A percentile compares a stretch with the other conserved stretches of the same genome.
Evolutionary conservation across 179 eudicot species (phyloP).

Genomic region (Silene vulgaris): DNA sequence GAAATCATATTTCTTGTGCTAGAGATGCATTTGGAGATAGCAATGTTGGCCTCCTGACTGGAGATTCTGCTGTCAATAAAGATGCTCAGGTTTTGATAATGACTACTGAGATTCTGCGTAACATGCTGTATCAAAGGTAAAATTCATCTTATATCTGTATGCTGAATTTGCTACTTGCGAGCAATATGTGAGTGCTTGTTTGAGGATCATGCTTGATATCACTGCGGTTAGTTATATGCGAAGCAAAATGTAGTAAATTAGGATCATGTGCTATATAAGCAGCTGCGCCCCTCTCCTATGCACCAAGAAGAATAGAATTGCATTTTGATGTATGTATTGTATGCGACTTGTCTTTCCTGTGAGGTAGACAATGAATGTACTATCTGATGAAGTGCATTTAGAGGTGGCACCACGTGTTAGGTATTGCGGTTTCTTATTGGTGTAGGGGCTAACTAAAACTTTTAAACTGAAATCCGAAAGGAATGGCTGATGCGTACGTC

Average conservation of each 20-base stretch:
- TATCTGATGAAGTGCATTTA: conserved; percentile 1
- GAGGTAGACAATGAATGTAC: neutral
- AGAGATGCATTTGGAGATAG: conserved; percentile 87
- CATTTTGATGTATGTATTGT: neutral
- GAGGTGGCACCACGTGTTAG: neutral
- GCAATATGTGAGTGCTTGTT: neutral
- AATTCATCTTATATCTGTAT: neutral
- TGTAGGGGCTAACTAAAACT: neutral
- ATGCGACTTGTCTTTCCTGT: neutral
- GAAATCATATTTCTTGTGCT: conserved; percentile 9
- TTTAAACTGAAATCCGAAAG: neutral
- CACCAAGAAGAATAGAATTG: neutral
- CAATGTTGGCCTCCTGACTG: conserved; percentile 95
- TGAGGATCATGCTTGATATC: neutral
- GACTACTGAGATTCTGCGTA: conserved; percentile 97
- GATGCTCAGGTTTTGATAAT: conserved; percentile 92
- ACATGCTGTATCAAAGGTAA: conserved; percentile 92
- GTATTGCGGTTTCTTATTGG: neutral
- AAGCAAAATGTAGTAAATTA: neutral
- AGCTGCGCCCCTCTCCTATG: neutral
- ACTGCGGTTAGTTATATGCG: neutral
- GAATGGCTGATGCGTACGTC: neutral
- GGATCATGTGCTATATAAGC: neutral
- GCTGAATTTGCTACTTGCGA: neutral
- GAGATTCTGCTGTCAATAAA: conserved; percentile 90